These are phyloP conservation scores for Anethum foeniculum DNA, from an alignment of 140 eudicot genomes.

Conservation along the genomic window DNA sequence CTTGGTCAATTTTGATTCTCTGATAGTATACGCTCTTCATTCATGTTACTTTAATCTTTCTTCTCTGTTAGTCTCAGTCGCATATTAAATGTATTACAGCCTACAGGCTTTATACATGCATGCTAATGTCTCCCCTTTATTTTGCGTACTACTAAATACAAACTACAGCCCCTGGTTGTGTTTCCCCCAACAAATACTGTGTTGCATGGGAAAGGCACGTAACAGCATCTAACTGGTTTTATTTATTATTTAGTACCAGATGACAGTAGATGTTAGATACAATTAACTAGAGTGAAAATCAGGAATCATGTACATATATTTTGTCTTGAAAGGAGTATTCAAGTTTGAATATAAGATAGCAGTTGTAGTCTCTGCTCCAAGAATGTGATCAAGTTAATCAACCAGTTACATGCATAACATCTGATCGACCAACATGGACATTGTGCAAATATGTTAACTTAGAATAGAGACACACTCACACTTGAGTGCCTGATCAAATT, in stretches of 20 bases:
- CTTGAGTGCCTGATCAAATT: neutral
- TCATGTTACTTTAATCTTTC: neutral
- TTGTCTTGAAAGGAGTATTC: neutral
- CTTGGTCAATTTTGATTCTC: neutral
- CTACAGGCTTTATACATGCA: neutral
- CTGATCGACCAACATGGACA: neutral
- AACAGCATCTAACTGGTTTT: neutral
- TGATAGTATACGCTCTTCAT: neutral
- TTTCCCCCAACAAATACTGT: neutral
- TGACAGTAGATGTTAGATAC: neutral
- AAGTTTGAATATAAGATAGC: neutral
- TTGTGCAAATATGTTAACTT: no score
- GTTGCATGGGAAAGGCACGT: neutral
- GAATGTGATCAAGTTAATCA: no score
- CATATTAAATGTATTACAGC: neutral
- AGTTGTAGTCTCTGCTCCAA: neutral
- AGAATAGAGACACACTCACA: neutral
- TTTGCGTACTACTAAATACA: neutral
- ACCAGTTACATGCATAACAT: neutral
- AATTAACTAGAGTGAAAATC: neutral
- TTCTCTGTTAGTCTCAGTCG: neutral
- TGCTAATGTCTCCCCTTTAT: neutral
- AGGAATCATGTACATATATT: neutral
- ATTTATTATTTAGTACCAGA: neutral
- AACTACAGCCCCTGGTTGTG: neutral